Conservation (phyloP, 495 filamentous ascomycete species). For the Trichoderma asperelloides region DNA sequence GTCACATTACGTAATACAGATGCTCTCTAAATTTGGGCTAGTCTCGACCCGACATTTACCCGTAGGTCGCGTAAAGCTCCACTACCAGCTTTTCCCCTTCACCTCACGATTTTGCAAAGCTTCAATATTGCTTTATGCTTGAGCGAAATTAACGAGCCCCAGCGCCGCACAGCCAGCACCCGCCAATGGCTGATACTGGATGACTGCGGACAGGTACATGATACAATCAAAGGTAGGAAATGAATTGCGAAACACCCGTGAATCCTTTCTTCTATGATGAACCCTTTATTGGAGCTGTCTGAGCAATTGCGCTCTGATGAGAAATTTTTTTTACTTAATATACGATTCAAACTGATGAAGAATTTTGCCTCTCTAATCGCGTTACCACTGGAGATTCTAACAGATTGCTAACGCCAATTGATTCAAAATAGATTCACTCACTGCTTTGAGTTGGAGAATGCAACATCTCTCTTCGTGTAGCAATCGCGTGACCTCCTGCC, state of each 20-base stretch:
- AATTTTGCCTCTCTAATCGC: conserved; percentile 12
- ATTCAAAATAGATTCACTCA: not conserved
- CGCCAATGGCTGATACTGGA: not conserved
- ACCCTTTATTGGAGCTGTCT: conserved; percentile 95
- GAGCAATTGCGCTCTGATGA: conserved; percentile 50
- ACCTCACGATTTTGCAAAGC: not conserved
- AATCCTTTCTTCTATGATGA: conserved; percentile 33
- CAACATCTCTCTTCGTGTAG: not conserved
- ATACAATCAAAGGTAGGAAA: not conserved
- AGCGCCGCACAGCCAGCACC: not conserved
- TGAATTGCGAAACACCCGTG: not conserved
- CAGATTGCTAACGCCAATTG: not conserved
- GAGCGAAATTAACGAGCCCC: not conserved
- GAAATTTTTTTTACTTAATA: conserved; percentile 42
- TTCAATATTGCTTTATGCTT: not conserved
- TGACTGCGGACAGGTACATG: not conserved
- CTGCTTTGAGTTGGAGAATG: not conserved
- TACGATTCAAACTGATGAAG: conserved; percentile 30
- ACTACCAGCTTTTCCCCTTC: not conserved
- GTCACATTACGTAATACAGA: not conserved
- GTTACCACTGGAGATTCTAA: not conserved
- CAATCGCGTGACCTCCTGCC: conserved; percentile 5
- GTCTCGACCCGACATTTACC: not conserved
- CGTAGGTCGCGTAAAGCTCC: not conserved
- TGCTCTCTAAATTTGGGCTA: not conserved